Base-by-base conservation (phyloP, 495 filamentous ascomycete species). In the Xylaria longipes region DNA sequence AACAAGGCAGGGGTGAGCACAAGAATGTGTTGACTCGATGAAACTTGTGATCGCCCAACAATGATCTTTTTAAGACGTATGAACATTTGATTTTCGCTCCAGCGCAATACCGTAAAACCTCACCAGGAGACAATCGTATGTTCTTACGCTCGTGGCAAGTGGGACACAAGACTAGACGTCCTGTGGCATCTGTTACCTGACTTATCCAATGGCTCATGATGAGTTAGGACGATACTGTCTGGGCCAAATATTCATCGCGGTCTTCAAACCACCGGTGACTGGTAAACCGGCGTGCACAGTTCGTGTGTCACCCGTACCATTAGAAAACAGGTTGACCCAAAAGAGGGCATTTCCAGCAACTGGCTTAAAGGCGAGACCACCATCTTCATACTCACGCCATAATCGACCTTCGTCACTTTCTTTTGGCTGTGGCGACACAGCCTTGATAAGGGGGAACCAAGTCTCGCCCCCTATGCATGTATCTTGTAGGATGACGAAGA, bases 181-280 rank as follows among this genome's bases (percentile, higher is more conserved):
- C n/a, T 22, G 20, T 22, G 35, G 15, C 3, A 17, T 65, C 29
- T 48, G 12, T 7, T 29, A 7, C 1, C 8, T 2, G 50, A 52
- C 29, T 52, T 20, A 29, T 25, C 46, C 15, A 27, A 14, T 35
- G 7, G 9, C 11, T 58, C 22, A 54, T 43, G 37, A 2, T 3
- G 22, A 20, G 25, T 57, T 68, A 27, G 22, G 50, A 25, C 66
- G 66, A 5, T 69, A 86, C 29, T 80, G 80, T 52, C 82, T 75
- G 4, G 84, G 84, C 87, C 86, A 89, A 69, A 89, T 87, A 77
- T 89, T 88, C 84, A 88, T 86, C 8, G 86, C 86, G 20, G 84
- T 83, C 80, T 88, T 89, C 62, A 76, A 65, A 3, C 86, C 87
- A 5, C 73, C 78, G 56, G 73, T 79, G n/a, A 89, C 73, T 1